A percentile compares a stretch with the other conserved stretches of the same genome.
Evolutionary conservation across 2,329 filamentous ascomycete species (phyloP).

Genomic region (Colletotrichum spaethianum): DNA sequence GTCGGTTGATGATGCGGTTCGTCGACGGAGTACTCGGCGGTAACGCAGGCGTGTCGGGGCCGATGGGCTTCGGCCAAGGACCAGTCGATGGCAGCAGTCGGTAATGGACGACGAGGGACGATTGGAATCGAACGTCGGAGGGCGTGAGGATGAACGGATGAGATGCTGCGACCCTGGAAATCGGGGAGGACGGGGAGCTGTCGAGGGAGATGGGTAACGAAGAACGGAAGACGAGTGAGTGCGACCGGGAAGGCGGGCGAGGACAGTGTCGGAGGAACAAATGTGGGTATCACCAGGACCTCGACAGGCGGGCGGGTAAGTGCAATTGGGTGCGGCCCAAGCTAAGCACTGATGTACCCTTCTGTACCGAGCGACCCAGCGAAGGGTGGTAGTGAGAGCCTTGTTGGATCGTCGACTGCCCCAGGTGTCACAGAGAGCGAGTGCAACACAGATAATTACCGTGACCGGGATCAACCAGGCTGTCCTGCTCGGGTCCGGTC

Average conservation of each 20-base stretch:
- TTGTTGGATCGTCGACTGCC: constrained; percentile 13
- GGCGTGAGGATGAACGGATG: constrained; percentile 31
- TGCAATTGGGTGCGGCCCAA: constrained; percentile 27
- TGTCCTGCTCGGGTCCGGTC: constrained; percentile 1
- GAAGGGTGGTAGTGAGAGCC: constrained; percentile 25
- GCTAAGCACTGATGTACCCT: constrained; percentile 26
- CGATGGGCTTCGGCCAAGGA: background rate
- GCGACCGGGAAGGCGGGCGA: constrained; percentile 39
- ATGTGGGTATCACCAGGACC: constrained; percentile 39
- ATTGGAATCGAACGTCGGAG: constrained; percentile 13
- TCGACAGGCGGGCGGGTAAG: constrained; percentile 39
- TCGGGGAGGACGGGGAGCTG: constrained; percentile 37
- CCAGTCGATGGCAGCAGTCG: constrained; percentile 6
- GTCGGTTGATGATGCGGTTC: constrained; percentile 8
- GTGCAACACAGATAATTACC: constrained; percentile 5
- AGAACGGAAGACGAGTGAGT: constrained; percentile 39
- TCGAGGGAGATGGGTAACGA: constrained; percentile 40
- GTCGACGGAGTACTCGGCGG: constrained; percentile 31
- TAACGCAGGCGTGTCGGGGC: constrained; percentile 14
- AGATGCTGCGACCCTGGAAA: constrained; percentile 17
- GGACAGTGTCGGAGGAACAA: constrained; percentile 41
- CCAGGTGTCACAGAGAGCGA: constrained; percentile 10
- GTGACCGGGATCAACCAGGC: constrained; percentile 1
- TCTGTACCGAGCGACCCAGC: constrained; percentile 18
- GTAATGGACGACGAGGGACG: background rate